phyloP scores from a whole-genome alignment of 75 land plant species.

The Adiantum capillusveneris region DNA sequence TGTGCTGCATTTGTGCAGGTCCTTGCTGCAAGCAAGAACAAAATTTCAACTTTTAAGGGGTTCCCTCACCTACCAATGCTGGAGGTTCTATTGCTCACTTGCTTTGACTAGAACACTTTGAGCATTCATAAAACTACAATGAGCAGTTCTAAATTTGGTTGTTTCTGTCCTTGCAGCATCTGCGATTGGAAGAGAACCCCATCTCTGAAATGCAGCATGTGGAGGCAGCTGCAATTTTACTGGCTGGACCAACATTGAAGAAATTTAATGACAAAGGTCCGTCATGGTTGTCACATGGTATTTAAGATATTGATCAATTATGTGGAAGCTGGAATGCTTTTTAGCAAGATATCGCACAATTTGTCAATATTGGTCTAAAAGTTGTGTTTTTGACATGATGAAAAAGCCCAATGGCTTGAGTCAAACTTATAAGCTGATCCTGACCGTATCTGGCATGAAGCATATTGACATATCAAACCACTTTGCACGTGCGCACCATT shows the following conservation, averaged over 20 bases:
- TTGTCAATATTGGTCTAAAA: too few species aligned
- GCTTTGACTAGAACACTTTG: too few species aligned
- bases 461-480: too few species aligned
- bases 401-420: too few species aligned
- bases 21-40: constrained; percentile 95
- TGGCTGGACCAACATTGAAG: constrained; percentile 82
- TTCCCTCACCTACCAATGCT: constrained; percentile 95
- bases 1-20: constrained; percentile 60
- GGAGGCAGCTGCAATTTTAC: constrained; percentile 86
- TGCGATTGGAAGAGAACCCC: constrained; percentile 93
- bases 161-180: constrained; percentile 44
- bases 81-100: constrained; percentile 47
- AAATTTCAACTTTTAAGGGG: constrained; percentile 79
- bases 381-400: too few species aligned
- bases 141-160: too few species aligned
- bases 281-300: neutral
- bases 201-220: constrained; percentile 78
- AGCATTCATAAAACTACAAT: too few species aligned
- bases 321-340: neutral
- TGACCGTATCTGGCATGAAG: too few species aligned
- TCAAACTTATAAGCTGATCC: too few species aligned
- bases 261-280: constrained; percentile 92
- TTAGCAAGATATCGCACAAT: too few species aligned
- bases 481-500: too few species aligned
- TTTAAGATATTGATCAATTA: neutral